phyloP scores from a whole-genome alignment of 352 stramenopile genomes.

The Phytophthora europaea region DNA sequence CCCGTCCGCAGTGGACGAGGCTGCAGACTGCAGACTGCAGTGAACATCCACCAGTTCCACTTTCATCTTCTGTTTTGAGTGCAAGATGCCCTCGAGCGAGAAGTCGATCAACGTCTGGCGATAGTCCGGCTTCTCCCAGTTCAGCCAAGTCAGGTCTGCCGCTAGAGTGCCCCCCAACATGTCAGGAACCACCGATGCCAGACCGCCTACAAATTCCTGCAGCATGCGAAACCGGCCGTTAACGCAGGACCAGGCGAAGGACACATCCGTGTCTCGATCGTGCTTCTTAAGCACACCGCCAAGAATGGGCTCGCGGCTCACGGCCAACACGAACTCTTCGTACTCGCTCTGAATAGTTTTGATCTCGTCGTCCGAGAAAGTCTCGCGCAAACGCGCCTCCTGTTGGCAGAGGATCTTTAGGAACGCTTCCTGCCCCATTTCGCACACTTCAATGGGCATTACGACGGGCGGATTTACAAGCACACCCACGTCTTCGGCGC shows the following conservation, averaged over 20 bases:
- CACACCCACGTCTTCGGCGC: constrained; percentile 46
- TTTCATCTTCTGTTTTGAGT: constrained; percentile 73
- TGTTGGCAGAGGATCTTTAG: constrained; percentile 51
- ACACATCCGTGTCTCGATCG: constrained; percentile 62
- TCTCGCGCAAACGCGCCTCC: constrained; percentile 52
- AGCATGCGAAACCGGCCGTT: constrained; percentile 57
- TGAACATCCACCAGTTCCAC: constrained; percentile 71
- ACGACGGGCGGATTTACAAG: constrained; percentile 56
- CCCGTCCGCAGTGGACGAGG: constrained; percentile 13
- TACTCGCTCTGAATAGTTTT: constrained; percentile 58
- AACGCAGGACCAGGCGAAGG: constrained; percentile 73
- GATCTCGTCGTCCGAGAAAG: constrained; percentile 54
- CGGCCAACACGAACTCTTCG: constrained; percentile 54
- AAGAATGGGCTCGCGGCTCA: constrained; percentile 63
- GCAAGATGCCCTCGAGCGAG: constrained; percentile 70
- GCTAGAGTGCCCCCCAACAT: constrained; percentile 41
- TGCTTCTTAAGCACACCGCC: constrained; percentile 67
- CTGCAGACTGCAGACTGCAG: constrained; percentile 32
- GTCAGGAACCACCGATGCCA: constrained; percentile 58
- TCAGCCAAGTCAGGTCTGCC: constrained; percentile 52
- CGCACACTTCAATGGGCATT: constrained; percentile 57
- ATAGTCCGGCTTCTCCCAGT: constrained; percentile 78
- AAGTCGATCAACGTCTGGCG: constrained; percentile 71
- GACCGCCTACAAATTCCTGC: constrained; percentile 67
- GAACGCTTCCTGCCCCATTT: constrained; percentile 69